Conservation (phyloP, 2,329 filamentous ascomycete species). For the Sporothrix sp. region DNA sequence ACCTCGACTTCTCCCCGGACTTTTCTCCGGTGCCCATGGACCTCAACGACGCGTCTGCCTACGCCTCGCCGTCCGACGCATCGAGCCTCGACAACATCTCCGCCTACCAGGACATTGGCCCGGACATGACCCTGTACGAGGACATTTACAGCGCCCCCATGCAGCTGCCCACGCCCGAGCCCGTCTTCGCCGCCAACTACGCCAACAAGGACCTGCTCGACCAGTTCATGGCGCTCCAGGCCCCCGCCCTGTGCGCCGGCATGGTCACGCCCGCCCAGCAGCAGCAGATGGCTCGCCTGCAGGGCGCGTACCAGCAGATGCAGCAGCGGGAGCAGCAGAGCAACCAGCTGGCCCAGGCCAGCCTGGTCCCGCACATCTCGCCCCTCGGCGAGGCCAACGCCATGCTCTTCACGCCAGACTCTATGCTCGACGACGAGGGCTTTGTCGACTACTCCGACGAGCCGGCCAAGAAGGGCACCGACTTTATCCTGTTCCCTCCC, state of each 20-base stretch:
- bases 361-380: constrained; percentile 39
- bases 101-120: constrained; percentile 49
- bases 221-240: constrained; percentile 31
- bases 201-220: constrained; percentile 34
- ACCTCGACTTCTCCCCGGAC: constrained; percentile 28
- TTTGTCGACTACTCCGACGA: constrained; percentile 45
- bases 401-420: constrained; percentile 59
- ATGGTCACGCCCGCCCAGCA: constrained; percentile 15
- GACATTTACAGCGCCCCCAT: constrained; percentile 52
- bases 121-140: constrained; percentile 52
- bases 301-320: constrained; percentile 10
- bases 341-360: background rate
- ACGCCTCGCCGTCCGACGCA: constrained; percentile 40
- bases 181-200: constrained; percentile 21
- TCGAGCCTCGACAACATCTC: constrained; percentile 39
- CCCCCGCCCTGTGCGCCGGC: constrained; percentile 32
- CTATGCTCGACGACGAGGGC: constrained; percentile 53
- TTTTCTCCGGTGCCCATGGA: background rate
- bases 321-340: constrained; percentile 14
- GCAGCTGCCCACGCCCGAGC: constrained; percentile 42
- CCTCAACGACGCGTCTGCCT: constrained; percentile 41
- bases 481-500: constrained; percentile 55
- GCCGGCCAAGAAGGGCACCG: constrained; percentile 36
- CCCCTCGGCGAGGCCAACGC: constrained; percentile 57
- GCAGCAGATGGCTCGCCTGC: constrained; percentile 13